Evolutionary conservation across 805 yeast genomes (phyloP).

Genomic region (Saccharomycopsis fermentans): DNA sequence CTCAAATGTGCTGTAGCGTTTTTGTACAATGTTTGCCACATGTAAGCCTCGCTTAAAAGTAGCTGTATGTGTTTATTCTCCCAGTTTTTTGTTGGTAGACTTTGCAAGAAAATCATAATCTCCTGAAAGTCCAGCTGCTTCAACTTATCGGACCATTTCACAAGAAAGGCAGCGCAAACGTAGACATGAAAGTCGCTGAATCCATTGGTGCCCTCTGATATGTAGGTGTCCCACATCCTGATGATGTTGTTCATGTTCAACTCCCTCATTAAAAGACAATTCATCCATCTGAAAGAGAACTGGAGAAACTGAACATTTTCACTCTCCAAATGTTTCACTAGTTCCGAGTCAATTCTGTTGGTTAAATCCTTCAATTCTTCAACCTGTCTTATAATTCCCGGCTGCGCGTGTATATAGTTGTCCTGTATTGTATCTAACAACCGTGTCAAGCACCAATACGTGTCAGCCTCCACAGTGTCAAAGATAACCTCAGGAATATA

Average conservation of each 20-base stretch:
- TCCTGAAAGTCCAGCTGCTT: slow-evolving; percentile 90
- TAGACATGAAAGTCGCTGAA: slow-evolving; percentile 90
- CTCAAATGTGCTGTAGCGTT: slow-evolving; percentile 83
- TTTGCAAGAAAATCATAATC: slow-evolving; percentile 81
- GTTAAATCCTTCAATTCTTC: slow-evolving; percentile 68
- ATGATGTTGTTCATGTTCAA: slow-evolving; percentile 66
- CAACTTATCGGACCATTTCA: slow-evolving; percentile 73
- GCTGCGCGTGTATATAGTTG: slow-evolving; percentile 95
- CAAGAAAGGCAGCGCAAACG: slow-evolving; percentile 93
- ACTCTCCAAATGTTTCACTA: slow-evolving; percentile 61
- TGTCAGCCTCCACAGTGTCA: slow-evolving; percentile 80
- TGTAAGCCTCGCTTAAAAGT: slow-evolving; percentile 87
- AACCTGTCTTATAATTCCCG: slow-evolving; percentile 91
- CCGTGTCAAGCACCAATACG: slow-evolving; percentile 93
- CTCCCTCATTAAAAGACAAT: slow-evolving; percentile 92
- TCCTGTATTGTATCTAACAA: slow-evolving; percentile 91
- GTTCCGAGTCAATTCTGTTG: slow-evolving; percentile 63
- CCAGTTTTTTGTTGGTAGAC: slow-evolving; percentile 83
- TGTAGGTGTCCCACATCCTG: slow-evolving; percentile 96
- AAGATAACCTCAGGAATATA: slow-evolving; percentile 45
- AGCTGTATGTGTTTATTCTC: slow-evolving; percentile 82
- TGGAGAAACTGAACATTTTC: slow-evolving; percentile 93
- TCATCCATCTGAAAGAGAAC: slow-evolving; percentile 98
- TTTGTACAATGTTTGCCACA: slow-evolving; percentile 90
- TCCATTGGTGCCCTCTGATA: slow-evolving; percentile 59